Evolutionary conservation across 257 asterid species (phyloP).

Genomic region (Rehmannia glutinosa): DNA sequence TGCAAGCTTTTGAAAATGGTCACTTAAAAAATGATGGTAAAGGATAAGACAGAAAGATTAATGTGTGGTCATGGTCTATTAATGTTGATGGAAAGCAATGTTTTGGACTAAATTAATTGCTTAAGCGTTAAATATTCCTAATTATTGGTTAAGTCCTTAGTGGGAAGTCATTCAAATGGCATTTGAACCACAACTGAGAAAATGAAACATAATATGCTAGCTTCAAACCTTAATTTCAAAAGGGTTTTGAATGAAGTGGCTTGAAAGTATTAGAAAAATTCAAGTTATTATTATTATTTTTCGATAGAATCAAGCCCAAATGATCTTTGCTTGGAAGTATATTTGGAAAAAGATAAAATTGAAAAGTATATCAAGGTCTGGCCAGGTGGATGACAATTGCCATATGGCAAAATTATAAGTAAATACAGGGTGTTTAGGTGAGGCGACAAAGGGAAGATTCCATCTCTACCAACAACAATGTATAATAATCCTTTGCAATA

Average conservation of each 20-base stretch:
- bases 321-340: conserved; percentile 63
- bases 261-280: conserved; percentile 36
- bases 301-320: neutral
- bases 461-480: conserved; percentile 26
- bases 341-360: conserved; percentile 9
- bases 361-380: neutral
- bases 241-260: conserved; percentile 41
- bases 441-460: conserved; percentile 39
- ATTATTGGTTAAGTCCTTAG: conserved; percentile 27
- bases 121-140: conserved; percentile 60
- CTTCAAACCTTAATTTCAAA: conserved; percentile 11
- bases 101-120: conserved; percentile 47
- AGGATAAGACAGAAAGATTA: conserved; percentile 17
- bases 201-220: conserved; percentile 11
- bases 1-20: conserved; percentile 16
- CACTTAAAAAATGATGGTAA: conserved; percentile 19
- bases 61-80: conserved; percentile 17
- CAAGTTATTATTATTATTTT: neutral
- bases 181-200: conserved; percentile 19
- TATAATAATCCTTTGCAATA: conserved; percentile 9
- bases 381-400: conserved; percentile 11
- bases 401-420: conserved; percentile 25
- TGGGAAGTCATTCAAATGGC: conserved; percentile 31
- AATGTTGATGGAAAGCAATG: conserved; percentile 33
- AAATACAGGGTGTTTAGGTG: conserved; percentile 10